Conservation (phyloP, 768 basidiomycete genomes). For the Mycena capillaripes region DNA sequence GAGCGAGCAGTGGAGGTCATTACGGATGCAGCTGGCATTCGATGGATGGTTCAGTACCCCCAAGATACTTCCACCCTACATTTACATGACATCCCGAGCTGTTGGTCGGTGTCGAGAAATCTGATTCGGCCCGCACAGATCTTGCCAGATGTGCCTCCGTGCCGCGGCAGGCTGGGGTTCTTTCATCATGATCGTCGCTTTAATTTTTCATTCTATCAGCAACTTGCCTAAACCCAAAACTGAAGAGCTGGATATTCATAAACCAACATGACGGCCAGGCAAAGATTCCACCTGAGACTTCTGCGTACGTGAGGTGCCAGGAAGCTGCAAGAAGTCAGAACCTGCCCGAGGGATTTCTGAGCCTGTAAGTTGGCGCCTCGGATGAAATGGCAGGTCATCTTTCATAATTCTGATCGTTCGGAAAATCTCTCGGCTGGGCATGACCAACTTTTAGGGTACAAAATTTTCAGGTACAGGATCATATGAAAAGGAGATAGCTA, state of each 20-base stretch:
- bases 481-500: conserved; percentile 17
- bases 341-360: conserved; percentile 8
- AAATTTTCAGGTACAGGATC: conserved; percentile 29
- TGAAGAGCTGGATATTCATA: neutral
- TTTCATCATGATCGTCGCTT: conserved; percentile 30
- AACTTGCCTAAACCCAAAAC: neutral
- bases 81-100: too few relatives aligned
- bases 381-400: conserved; percentile 25
- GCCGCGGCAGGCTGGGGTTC: conserved; percentile 17
- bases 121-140: neutral
- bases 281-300: conserved; percentile 11
- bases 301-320: neutral
- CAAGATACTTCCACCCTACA: too few relatives aligned
- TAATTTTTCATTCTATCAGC: conserved; percentile 4
- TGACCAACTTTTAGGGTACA: conserved; percentile 33
- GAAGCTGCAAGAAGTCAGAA: conserved; percentile 30
- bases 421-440: conserved; percentile 17
- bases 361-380: conserved; percentile 36
- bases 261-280: conserved; percentile 1
- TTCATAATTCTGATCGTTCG: conserved; percentile 24
- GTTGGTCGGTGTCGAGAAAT: too few relatives aligned
- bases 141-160: conserved; percentile 8
- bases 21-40: neutral
- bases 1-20: neutral
- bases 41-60: neutral